Evolutionary conservation across 495 filamentous ascomycete species (phyloP).

Genomic region (Xylaria grammica): DNA sequence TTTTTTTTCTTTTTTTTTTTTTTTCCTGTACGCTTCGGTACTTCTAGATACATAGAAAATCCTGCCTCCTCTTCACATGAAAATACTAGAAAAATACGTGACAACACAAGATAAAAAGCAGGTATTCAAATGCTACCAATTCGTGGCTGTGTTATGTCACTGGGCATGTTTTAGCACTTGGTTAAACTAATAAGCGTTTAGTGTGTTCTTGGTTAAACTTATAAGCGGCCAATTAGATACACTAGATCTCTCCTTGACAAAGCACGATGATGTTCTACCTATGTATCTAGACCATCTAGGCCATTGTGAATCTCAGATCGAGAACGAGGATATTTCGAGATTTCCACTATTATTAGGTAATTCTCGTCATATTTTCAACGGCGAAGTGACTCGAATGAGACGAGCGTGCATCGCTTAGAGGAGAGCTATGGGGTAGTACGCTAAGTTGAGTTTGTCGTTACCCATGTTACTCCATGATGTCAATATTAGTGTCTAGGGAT

Average conservation of each 20-base stretch:
- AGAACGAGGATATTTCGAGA: not conserved
- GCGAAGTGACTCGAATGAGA: not conserved
- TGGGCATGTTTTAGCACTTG: slow-evolving; percentile 1
- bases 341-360: not conserved
- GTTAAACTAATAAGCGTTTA: slow-evolving; percentile 3
- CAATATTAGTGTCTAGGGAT: slow-evolving; percentile 3
- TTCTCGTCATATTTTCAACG: not conserved
- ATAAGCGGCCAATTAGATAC: slow-evolving; percentile 11
- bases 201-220: slow-evolving; percentile 1
- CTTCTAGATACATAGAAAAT: too few species aligned
- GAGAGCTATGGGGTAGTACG: not conserved
- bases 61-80: not conserved
- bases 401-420: not conserved
- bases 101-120: not conserved
- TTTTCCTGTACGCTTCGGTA: too few species aligned
- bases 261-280: slow-evolving; percentile 10
- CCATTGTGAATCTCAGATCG: not conserved
- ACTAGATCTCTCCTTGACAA: not conserved
- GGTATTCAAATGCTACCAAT: not conserved
- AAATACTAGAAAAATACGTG: not conserved
- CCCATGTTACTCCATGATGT: slow-evolving; percentile 11
- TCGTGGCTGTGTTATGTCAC: slow-evolving; percentile 13
- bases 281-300: not conserved
- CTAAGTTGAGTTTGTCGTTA: not conserved
- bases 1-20: not conserved